Evolutionary conservation across 805 yeast species (phyloP).

Genomic region (Torulaspora quercuum): DNA sequence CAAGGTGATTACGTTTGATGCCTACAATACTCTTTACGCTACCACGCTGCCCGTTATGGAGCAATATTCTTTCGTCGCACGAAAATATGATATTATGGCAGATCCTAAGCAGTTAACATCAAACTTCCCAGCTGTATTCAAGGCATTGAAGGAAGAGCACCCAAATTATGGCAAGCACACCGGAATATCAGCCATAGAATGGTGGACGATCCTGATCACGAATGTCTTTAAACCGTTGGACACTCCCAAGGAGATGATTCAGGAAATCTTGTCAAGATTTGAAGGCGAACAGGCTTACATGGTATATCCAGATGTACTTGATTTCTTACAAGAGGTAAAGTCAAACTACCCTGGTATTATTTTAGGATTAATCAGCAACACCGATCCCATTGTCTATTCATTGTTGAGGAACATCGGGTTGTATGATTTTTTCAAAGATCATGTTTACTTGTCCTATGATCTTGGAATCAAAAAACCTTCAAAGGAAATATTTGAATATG

Average conservation of each 20-base stretch:
- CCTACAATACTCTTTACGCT: constrained; percentile 61
- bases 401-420: constrained; percentile 49
- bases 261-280: constrained; percentile 47
- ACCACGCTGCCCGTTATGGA: constrained; percentile 52
- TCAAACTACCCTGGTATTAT: constrained; percentile 35
- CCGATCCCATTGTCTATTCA: constrained; percentile 52
- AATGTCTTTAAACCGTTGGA: constrained; percentile 40
- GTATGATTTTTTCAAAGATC: constrained; percentile 38
- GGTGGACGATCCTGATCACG: constrained; percentile 59
- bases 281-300: constrained; percentile 50
- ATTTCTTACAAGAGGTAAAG: constrained; percentile 40
- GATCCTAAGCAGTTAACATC: constrained; percentile 28
- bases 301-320: constrained; percentile 52
- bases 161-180: constrained; percentile 62
- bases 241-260: constrained; percentile 40
- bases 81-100: constrained; percentile 41
- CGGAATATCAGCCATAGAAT: constrained; percentile 38
- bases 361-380: constrained; percentile 54
- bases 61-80: constrained; percentile 52
- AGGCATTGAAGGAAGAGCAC: constrained; percentile 37
- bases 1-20: constrained; percentile 58
- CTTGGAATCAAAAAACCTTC: constrained; percentile 54
- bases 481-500: constrained; percentile 43
- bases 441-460: constrained; percentile 55
- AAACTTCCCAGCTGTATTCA: constrained; percentile 37